Evolutionary conservation across 441 rosid genomes (phyloP).

Genomic region (Croton setiger): DNA sequence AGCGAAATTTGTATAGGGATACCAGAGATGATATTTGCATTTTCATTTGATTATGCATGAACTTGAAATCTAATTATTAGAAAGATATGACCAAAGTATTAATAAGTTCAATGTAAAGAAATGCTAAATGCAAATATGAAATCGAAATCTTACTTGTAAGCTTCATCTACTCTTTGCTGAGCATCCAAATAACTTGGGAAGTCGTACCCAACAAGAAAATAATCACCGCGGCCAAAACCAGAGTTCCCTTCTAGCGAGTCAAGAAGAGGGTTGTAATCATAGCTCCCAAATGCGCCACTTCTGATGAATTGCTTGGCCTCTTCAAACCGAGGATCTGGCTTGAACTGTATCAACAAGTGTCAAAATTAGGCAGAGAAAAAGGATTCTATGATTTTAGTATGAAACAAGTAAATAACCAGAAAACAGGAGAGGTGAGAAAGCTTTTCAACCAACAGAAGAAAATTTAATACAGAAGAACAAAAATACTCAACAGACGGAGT

Average conservation of each 20-base stretch:
- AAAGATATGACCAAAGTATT: too few relatives aligned
- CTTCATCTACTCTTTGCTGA: conserved; percentile 75
- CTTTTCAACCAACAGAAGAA: neutral
- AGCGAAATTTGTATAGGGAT: too few relatives aligned
- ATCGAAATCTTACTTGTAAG: conserved; percentile 63
- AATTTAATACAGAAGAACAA: neutral
- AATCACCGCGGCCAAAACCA: conserved; percentile 92
- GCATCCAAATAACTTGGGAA: conserved; percentile 83
- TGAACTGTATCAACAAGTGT: conserved; percentile 40
- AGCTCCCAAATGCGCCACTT: conserved; percentile 88
- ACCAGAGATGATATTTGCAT: too few relatives aligned
- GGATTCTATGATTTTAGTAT: neutral
- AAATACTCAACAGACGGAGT: neutral
- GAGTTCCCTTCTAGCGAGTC: conserved; percentile 89
- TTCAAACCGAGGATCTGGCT: conserved; percentile 86
- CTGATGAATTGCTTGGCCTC: conserved; percentile 81
- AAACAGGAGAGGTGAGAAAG: neutral
- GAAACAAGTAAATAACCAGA: neutral
- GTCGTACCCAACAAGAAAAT: conserved; percentile 88
- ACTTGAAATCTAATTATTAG: too few relatives aligned
- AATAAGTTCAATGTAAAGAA: neutral
- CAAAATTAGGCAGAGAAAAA: conserved; percentile 23
- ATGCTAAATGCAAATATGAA: conserved; percentile 1
- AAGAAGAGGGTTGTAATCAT: conserved; percentile 80
- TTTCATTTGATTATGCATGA: too few relatives aligned